phyloP scores from a whole-genome alignment of 371 early-diverging fungal genomes.

The Nematocida parisii region DNA sequence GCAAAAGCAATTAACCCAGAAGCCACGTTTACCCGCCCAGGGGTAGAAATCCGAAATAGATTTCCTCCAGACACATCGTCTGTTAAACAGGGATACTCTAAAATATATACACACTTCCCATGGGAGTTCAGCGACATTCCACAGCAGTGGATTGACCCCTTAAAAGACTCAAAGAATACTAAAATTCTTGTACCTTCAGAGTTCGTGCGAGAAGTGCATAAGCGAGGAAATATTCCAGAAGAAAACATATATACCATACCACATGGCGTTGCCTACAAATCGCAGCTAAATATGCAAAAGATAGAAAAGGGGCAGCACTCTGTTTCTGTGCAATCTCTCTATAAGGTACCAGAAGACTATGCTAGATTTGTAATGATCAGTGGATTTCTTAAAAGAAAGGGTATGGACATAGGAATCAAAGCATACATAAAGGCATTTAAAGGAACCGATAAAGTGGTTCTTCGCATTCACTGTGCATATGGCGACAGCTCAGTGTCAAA shows the following conservation, averaged over 20 bases:
- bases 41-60: constrained; percentile 26
- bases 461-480: constrained; percentile 40
- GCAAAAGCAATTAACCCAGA: not conserved
- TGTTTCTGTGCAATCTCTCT: not conserved
- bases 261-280: constrained; percentile 32
- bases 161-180: not conserved
- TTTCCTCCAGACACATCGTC: constrained; percentile 5
- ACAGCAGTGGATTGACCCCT: not conserved
- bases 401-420: constrained; percentile 20
- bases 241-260: constrained; percentile 22
- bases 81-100: not conserved
- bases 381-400: constrained; percentile 47
- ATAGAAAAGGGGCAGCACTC: constrained; percentile 2
- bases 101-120: constrained; percentile 31
- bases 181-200: constrained; percentile 27
- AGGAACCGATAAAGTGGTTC: constrained; percentile 33
- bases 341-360: not conserved
- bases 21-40: not conserved
- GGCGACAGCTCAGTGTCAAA: constrained; percentile 10
- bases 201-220: constrained; percentile 21
- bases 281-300: not conserved
- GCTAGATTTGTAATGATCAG: constrained; percentile 36
- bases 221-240: not conserved
- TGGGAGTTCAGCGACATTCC: constrained; percentile 50
- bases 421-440: constrained; percentile 47